These are phyloP conservation scores for Chrysophaeum taylorii DNA, from an alignment of 352 stramenopile species.

Conservation along the genomic window DNA sequence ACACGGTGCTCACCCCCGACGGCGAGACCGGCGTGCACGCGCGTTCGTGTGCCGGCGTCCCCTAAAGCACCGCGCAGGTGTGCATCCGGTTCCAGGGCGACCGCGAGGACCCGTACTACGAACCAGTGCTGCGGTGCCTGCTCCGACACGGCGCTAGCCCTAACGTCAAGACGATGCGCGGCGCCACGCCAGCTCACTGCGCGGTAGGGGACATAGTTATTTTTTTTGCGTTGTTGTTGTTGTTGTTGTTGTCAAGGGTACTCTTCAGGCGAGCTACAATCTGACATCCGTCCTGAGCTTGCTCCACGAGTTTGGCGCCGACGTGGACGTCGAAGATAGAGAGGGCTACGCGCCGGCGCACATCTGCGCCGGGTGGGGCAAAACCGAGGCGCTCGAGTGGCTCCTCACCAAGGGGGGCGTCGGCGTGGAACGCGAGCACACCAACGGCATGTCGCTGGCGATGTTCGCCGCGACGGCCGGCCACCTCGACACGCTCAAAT, in stretches of 20 bases:
- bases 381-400: neutral
- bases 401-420: neutral
- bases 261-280: neutral
- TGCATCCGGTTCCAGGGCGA: neutral
- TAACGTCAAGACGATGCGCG: neutral
- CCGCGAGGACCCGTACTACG: neutral
- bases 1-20: neutral
- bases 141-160: neutral
- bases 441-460: neutral
- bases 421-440: neutral
- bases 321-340: neutral
- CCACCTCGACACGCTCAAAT: neutral
- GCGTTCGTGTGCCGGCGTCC: no score
- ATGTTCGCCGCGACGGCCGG: conserved; percentile 1
- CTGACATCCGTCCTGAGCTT: neutral
- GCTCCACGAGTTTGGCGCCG: neutral
- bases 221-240: no score
- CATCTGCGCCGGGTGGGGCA: neutral
- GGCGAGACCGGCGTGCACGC: neutral
- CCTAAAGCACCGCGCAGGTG: no score
- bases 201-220: no score
- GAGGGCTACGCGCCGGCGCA: neutral
- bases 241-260: no score
- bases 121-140: neutral
- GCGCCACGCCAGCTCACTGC: neutral